Base-by-base conservation (phyloP, 2,329 filamentous ascomycete genomes). In the Aspergillus eucalypticola region DNA sequence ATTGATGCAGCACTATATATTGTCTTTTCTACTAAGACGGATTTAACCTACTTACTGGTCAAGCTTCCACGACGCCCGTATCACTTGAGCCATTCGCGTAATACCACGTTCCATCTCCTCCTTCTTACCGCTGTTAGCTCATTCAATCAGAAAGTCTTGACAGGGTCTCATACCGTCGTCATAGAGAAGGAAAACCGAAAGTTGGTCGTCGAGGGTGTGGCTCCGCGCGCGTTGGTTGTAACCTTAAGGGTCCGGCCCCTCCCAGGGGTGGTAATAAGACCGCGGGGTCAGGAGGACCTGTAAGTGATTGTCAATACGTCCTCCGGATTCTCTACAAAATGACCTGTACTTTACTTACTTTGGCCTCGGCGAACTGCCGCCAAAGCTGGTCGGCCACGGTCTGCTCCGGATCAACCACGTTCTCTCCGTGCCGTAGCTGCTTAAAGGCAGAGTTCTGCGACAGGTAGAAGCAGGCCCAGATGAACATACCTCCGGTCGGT, bases 181-280 rank as follows among this genome's bases (percentile, higher is more conserved):
- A 51, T 51, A 2, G 48, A 51, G n/a, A 51, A 51, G 5, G 48
- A 51, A 51, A 51, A 51, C 17, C 48, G 48, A 32, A 32, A 51
- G n/a, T 32, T 11, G n/a, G 48, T 51, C n/a, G 29, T 32, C n/a
- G 13, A 11, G 13, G 48, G 48, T 4, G 13, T 32, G 2, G 48
- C 48, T 3, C 23, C 48, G n/a, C 48, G 48, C 13, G 48, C 27
- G 5, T 51, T 3, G 6, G 48, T 51, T 8, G 48, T 51, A 13
- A 32, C 8, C n/a, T 51, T 51, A n/a, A n/a, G n/a, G n/a, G 8
- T 19, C 25, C 25, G 25, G n/a, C 1, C 48, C 48, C 29, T 51
- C 27, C 48, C 48, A 51, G 7, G 48, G 48, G 10, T 51, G 48
- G 8, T 51, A 51, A 32, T 51, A 51, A 8, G 48, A 35, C 6